Evolutionary conservation across 139 green algal genomes (phyloP), one percentile per base, ranked within the genome.

Genomic region (Micractinium sp.): DNA sequence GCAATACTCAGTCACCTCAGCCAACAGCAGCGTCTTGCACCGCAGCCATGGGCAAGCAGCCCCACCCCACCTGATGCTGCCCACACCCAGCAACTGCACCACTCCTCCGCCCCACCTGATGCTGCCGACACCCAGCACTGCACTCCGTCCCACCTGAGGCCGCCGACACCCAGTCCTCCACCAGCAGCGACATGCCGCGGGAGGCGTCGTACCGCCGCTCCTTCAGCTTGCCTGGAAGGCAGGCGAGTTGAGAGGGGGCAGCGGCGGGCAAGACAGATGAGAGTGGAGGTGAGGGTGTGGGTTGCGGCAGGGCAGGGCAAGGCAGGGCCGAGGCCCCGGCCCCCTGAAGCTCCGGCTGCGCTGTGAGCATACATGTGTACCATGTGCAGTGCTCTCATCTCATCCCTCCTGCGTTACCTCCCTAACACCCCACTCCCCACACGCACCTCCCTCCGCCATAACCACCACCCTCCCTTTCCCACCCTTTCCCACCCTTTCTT

Each of bases 401-500:
- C 47, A 5, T 56, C 47, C 47, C 47, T 56, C 47, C 47, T 56
- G 47, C 47, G 47, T n/a, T n/a, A n/a, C n/a, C n/a, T n/a, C n/a
- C n/a, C n/a, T n/a, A n/a, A n/a, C n/a, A n/a, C n/a, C n/a, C n/a
- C n/a, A n/a, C n/a, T n/a, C n/a, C n/a, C n/a, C n/a, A n/a, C n/a
- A n/a, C n/a, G n/a, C n/a, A n/a, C n/a, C n/a, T n/a, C n/a, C n/a
- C n/a, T n/a, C n/a, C n/a, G n/a, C n/a, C n/a, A n/a, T n/a, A n/a
- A n/a, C n/a, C n/a, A n/a, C n/a, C n/a, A n/a, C n/a, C n/a, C n/a
- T n/a, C n/a, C n/a, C n/a, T n/a, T n/a, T n/a, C n/a, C n/a, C n/a
- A 76, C 94, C 97, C 38, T 98, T 96, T 23, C 99, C 95, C 83
- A 99, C 97, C 85, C n/a, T n/a, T n/a, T n/a, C n/a, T n/a, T n/a